A percentile compares a stretch with the other conserved stretches of the same genome.
phyloP scores from a whole-genome alignment of 2,329 filamentous ascomycete genomes.

The Teratosphaeria zuluensis region DNA sequence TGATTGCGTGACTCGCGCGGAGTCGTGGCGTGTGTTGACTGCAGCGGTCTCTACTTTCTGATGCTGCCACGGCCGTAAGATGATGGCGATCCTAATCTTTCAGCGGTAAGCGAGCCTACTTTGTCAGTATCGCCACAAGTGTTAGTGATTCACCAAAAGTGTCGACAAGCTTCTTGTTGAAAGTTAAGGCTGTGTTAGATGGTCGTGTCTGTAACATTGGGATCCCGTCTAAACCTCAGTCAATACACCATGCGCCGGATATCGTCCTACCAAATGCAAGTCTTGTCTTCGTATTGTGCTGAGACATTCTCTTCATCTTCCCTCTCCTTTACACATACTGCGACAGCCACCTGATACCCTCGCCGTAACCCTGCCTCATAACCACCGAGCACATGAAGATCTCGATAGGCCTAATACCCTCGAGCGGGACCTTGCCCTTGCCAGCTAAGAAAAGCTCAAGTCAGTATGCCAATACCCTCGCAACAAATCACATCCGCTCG shows the following conservation, averaged over 20 bases:
- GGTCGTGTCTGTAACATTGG: neutral
- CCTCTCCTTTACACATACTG: slow-evolving; percentile 65
- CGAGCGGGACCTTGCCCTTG: slow-evolving; percentile 86
- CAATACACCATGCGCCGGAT: neutral
- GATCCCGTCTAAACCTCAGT: neutral
- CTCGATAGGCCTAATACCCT: slow-evolving; percentile 90
- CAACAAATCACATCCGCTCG: neutral
- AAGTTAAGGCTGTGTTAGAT: neutral
- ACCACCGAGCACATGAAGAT: slow-evolving; percentile 99
- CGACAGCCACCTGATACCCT: slow-evolving; percentile 79
- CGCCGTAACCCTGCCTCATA: slow-evolving; percentile 88
- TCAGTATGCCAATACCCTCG: neutral
- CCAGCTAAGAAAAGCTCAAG: slow-evolving; percentile 36
- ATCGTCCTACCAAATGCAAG: neutral
- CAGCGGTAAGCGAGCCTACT: no score
- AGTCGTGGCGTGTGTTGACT: no score
- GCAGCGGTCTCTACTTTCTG: no score
- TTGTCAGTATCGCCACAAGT: no score
- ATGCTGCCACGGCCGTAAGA: no score
- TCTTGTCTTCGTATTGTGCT: neutral
- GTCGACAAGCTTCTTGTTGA: no score
- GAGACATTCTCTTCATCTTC: neutral
- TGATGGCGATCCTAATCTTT: no score
- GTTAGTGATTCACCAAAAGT: no score
- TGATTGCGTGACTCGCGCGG: no score